Conservation (phyloP, 2,329 filamentous ascomycete genomes). For the Arachnomyces sp. region DNA sequence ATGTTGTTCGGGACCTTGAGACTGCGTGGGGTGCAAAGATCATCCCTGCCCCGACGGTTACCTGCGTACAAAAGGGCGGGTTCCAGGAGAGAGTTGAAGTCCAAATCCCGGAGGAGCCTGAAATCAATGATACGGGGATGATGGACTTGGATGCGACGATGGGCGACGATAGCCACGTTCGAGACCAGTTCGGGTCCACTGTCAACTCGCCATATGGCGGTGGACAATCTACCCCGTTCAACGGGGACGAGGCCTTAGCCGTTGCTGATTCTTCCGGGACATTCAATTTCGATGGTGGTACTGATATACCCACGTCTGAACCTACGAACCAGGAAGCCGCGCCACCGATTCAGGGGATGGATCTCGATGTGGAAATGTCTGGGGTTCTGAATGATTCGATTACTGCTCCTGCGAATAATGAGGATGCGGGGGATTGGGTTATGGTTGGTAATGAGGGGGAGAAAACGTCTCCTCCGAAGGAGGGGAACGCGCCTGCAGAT, state of each 20-base stretch:
- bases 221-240: conserved; percentile 4
- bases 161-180: conserved; percentile 24
- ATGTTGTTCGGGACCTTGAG: conserved; percentile 69
- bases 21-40: conserved; percentile 59
- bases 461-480: conserved; percentile 28
- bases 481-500: background rate
- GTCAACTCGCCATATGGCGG: conserved; percentile 8
- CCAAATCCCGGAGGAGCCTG: background rate
- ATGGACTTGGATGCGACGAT: conserved; percentile 10
- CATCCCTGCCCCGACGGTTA: conserved; percentile 54
- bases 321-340: background rate
- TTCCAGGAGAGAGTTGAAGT: conserved; percentile 48
- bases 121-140: too few relatives aligned
- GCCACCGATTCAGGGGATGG: conserved; percentile 21
- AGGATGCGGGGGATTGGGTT: conserved; percentile 57
- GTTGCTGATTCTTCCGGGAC: conserved; percentile 52
- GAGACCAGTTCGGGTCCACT: conserved; percentile 28
- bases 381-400: conserved; percentile 39
- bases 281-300: conserved; percentile 4
- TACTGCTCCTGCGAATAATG: conserved; percentile 33
- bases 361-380: conserved; percentile 48
- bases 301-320: conserved; percentile 3
- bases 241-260: conserved; percentile 25
- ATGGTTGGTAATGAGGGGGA: conserved; percentile 59
- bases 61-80: conserved; percentile 70